Evolutionary conservation across 371 early-diverging fungal genomes (phyloP), one percentile per base, ranked within the genome.

Genomic region (Mortierella sp.): DNA sequence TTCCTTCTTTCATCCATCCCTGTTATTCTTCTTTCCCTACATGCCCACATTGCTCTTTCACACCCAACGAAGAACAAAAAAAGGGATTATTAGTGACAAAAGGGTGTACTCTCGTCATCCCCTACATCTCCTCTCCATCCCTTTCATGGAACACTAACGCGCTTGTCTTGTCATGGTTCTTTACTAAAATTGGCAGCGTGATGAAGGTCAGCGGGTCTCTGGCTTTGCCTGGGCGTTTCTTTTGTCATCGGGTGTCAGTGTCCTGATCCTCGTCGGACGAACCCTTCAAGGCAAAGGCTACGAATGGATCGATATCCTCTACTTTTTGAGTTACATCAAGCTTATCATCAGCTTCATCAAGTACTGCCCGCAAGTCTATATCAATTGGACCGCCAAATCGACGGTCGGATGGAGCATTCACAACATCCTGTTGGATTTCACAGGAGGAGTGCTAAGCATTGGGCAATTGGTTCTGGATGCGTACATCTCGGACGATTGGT

Each of bases 361-460:
- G 84, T 99, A 99, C 84, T 81, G 95, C 6, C 99, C 99, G n/a
- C 98, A 98, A 89, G 95, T 90, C 2, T 96, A 91, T 88, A 75
- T 97, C 68, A 98, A 99, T 76, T 95, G 88, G 76, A 72, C 80
- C 45, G 90, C 95, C 26, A 91, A 95, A 84, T 97, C 97, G 2
- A 99, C 99, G 0, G 91, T 91, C 5, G 99, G 99, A 0, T 99
- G 98, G 98, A 95, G 95, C 70, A 97, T 98, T 52, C 92, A 94
- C 73, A 98, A 97, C 79, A 97, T 98, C 74, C 80, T 99, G 21
- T 88, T 98, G 75, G 99, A 99, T 84, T 94, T 97, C 54, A 95
- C 96, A 6, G 99, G 99, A 54, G 99, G 99, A 0, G 57, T 90
- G 0, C 82, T 98, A 26, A 97, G 97, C 13, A 91, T 96, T 50